Percentiles rank a stretch among this genome's conserved stretches.
phyloP scores from a whole-genome alignment of 805 yeast genomes.

The Yarrowia alimentaria region DNA sequence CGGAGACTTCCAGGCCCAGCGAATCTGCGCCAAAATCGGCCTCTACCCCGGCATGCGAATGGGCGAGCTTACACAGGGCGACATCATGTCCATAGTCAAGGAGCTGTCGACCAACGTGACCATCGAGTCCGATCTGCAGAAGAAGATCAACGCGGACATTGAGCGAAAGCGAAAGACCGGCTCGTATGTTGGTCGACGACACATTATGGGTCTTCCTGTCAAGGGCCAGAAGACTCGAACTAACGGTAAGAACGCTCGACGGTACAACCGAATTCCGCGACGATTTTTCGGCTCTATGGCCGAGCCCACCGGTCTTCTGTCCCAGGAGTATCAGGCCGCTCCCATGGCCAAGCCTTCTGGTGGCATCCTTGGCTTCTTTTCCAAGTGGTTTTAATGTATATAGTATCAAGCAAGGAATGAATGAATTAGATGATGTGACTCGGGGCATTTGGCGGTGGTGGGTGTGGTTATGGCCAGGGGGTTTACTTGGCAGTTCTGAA shows the following conservation, averaged over 20 bases:
- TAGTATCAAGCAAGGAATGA: too few relatives aligned
- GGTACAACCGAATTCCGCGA: conserved; percentile 55
- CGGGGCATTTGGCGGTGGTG: too few relatives aligned
- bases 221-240: conserved; percentile 90
- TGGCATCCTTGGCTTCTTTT: conserved; percentile 10
- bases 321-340: conserved; percentile 18
- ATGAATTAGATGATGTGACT: too few relatives aligned
- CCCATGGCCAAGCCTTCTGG: conserved; percentile 1
- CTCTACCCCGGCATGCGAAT: conserved; percentile 91
- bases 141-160: conserved; percentile 63
- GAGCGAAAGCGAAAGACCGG: conserved; percentile 76
- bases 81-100: conserved; percentile 79
- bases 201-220: conserved; percentile 75
- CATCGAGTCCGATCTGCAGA: conserved; percentile 76
- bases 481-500: too few relatives aligned
- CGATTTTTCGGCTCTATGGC: neutral
- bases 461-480: too few relatives aligned
- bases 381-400: conserved; percentile 22
- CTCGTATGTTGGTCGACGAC: conserved; percentile 84
- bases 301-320: conserved; percentile 14
- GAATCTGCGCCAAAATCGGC: conserved; percentile 82
- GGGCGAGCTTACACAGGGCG: conserved; percentile 88
- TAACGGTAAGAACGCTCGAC: conserved; percentile 86
- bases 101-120: conserved; percentile 72
- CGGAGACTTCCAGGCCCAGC: conserved; percentile 69